phyloP scores from a whole-genome alignment of 2,329 filamentous ascomycete genomes.

The Orbilia oligospora region DNA sequence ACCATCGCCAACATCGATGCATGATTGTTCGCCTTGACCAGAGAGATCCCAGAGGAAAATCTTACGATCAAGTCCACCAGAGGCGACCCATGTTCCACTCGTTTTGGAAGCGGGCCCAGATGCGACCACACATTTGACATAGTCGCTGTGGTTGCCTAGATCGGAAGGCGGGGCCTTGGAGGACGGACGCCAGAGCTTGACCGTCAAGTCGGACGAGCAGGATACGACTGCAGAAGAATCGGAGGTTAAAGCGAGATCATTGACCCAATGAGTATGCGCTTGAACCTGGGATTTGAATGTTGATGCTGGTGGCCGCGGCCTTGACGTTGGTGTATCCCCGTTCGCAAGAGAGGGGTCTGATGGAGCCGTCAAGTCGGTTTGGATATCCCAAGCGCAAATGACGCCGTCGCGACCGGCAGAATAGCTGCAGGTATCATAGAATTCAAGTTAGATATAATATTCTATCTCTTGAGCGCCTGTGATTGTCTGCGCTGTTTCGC shows the following conservation, averaged over 20 bases:
- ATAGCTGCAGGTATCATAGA: conserved; percentile 75
- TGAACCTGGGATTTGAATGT: conserved; percentile 75
- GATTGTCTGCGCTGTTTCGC: conserved; percentile 15
- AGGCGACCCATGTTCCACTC: conserved; percentile 85
- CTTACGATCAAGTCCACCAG: conserved; percentile 91
- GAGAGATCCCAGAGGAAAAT: conserved; percentile 96
- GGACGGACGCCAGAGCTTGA: conserved; percentile 90
- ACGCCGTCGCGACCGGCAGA: conserved; percentile 95
- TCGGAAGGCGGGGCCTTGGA: conserved; percentile 70
- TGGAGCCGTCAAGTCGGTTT: conserved; percentile 74
- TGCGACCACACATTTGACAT: conserved; percentile 80
- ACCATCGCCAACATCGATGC: conserved; percentile 80
- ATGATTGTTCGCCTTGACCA: conserved; percentile 81
- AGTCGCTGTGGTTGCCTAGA: conserved; percentile 94
- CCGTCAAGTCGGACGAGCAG: conserved; percentile 91
- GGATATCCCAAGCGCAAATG: conserved; percentile 94
- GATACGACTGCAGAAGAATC: conserved; percentile 85
- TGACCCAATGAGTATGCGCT: conserved; percentile 96
- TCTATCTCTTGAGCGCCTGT: conserved; percentile 11
- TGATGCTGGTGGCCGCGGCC: conserved; percentile 68
- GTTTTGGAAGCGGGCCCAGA: conserved; percentile 79
- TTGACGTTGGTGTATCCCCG: conserved; percentile 42
- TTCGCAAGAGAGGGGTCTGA: conserved; percentile 62
- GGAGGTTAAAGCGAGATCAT: conserved; percentile 86
- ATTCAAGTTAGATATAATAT: conserved; percentile 38